phyloP scores from a whole-genome alignment of 345 rosid genomes.

The Firmiana major region DNA sequence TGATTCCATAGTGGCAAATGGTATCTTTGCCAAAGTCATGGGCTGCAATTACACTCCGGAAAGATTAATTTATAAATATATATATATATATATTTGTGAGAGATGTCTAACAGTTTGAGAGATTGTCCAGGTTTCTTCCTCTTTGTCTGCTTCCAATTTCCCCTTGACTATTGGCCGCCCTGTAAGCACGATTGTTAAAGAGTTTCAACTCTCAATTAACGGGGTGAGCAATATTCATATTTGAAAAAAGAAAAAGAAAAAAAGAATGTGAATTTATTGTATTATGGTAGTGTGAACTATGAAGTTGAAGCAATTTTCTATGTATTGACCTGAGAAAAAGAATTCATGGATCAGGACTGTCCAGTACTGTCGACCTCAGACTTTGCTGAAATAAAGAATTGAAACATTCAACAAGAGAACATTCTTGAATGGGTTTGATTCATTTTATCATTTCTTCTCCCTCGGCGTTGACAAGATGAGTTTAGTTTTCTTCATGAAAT shows the following conservation, averaged over 20 bases:
- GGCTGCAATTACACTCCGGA: neutral
- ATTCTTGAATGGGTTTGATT: neutral
- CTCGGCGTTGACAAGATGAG: neutral
- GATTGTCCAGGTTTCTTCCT: constrained; percentile 8
- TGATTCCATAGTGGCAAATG: constrained; percentile 11
- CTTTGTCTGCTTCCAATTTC: too few species aligned
- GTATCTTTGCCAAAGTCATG: constrained; percentile 6
- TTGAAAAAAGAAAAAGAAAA: neutral
- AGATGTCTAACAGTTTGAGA: neutral
- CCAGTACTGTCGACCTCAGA: neutral
- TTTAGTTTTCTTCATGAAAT: neutral
- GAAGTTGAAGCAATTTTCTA: neutral
- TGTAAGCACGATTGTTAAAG: neutral
- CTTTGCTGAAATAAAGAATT: neutral
- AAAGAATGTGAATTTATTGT: neutral
- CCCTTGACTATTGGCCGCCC: neutral
- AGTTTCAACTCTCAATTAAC: neutral
- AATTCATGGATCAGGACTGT: neutral
- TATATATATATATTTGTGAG: neutral
- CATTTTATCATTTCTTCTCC: neutral
- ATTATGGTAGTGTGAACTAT: too few species aligned
- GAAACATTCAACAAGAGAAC: neutral
- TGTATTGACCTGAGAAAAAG: neutral
- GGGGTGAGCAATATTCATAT: neutral
- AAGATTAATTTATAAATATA: neutral